Conservation (phyloP, 1,139 yeast genomes). For the Martiniozyma asiatica region DNA sequence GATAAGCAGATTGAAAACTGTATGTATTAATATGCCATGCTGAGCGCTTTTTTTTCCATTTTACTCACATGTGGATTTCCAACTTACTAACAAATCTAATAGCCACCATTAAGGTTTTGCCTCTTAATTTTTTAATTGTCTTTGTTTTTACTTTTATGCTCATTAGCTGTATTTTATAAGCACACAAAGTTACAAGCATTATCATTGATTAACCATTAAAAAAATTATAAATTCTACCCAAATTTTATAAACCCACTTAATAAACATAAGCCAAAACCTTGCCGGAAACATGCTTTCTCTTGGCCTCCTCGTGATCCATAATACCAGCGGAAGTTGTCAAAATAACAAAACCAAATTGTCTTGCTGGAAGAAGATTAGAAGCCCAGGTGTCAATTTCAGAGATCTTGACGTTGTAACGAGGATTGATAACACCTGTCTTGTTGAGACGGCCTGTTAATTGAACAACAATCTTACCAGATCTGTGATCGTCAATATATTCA, state of each 20-base stretch:
- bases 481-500: conserved; percentile 97
- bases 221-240: not conserved
- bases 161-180: too few relatives aligned
- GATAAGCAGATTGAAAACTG: too few relatives aligned
- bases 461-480: conserved; percentile 95
- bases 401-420: conserved; percentile 94
- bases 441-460: conserved; percentile 96
- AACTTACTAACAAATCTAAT: too few relatives aligned
- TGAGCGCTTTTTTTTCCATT: too few relatives aligned
- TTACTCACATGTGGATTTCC: too few relatives aligned
- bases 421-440: conserved; percentile 97
- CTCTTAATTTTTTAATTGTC: too few relatives aligned
- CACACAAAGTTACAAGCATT: too few relatives aligned
- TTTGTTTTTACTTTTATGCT: too few relatives aligned
- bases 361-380: conserved; percentile 92
- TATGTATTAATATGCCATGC: too few relatives aligned
- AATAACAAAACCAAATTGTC: conserved; percentile 96
- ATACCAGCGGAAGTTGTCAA: conserved; percentile 99
- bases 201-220: too few relatives aligned
- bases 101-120: too few relatives aligned
- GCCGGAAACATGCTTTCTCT: conserved; percentile 99
- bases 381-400: conserved; percentile 96
- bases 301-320: conserved; percentile 99
- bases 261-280: conserved; percentile 94
- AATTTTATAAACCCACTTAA: conserved; percentile 27